A percentile compares a stretch with the other conserved stretches of the same genome.
phyloP scores from a whole-genome alignment of 164 flowering plant species.

The Vitis rotundifolia region DNA sequence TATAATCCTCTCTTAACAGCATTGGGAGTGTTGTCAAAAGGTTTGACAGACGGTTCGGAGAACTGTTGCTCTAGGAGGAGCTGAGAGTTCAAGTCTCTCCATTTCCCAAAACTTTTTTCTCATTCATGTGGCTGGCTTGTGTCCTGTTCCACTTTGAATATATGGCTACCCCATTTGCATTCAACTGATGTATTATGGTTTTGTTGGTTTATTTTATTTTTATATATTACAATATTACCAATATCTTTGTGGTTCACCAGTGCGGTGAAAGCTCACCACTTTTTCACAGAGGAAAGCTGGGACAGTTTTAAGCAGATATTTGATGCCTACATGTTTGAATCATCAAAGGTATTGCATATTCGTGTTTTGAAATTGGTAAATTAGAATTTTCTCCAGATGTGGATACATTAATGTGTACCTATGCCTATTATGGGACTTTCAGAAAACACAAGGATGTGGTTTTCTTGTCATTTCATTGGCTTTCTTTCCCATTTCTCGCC shows the following conservation, averaged over 20 bases:
- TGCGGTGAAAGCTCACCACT: slow-evolving; percentile 88
- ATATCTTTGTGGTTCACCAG: slow-evolving; percentile 50
- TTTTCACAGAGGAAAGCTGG: slow-evolving; percentile 87
- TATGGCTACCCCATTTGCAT: slow-evolving; percentile 1
- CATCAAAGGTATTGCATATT: slow-evolving; percentile 63
- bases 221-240: slow-evolving; percentile 26
- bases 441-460: background rate
- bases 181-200: slow-evolving; percentile 5
- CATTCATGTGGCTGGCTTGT: slow-evolving; percentile 5
- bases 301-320: slow-evolving; percentile 81
- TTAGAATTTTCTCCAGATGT: background rate
- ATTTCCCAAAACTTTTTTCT: slow-evolving; percentile 64
- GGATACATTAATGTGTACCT: background rate
- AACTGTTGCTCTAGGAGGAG: slow-evolving; percentile 93
- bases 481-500: background rate
- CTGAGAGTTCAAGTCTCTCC: slow-evolving; percentile 99
- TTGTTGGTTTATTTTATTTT: background rate
- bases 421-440: background rate
- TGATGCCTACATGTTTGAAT: slow-evolving; percentile 88
- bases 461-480: background rate
- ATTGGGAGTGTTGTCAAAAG: slow-evolving; percentile 98
- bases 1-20: slow-evolving; percentile 46
- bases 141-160: background rate
- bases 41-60: slow-evolving; percentile 89
- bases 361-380: background rate